Evolutionary conservation across 352 stramenopile species (phyloP).

Genomic region (Globisporangium spinosum): DNA sequence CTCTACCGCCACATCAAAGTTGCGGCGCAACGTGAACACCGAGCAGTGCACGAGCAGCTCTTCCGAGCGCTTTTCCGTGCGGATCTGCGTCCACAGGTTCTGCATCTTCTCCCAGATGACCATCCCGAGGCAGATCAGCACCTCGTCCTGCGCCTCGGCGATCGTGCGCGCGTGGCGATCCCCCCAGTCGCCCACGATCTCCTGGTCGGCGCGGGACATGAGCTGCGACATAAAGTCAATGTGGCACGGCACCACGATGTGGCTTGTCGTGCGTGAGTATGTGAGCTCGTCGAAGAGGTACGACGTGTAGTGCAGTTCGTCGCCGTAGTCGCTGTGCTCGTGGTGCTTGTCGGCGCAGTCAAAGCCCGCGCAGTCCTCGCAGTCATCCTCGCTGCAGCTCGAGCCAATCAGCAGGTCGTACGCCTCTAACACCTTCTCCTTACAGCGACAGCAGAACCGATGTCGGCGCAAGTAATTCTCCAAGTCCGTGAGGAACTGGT

Average conservation of each 20-base stretch:
- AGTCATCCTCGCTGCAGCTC: slow-evolving; percentile 84
- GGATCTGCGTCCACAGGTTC: slow-evolving; percentile 74
- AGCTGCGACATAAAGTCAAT: slow-evolving; percentile 85
- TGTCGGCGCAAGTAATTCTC: slow-evolving; percentile 82
- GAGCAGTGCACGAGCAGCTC: slow-evolving; percentile 80
- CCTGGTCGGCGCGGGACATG: slow-evolving; percentile 79
- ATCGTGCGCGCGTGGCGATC: slow-evolving; percentile 83
- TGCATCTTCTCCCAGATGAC: slow-evolving; percentile 89
- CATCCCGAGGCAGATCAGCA: slow-evolving; percentile 83
- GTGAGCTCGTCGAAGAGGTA: slow-evolving; percentile 86
- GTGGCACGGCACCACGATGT: slow-evolving; percentile 82
- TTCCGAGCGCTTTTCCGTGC: slow-evolving; percentile 70
- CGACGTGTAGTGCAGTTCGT: slow-evolving; percentile 83
- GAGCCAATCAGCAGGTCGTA: slow-evolving; percentile 85
- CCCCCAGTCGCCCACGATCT: slow-evolving; percentile 79
- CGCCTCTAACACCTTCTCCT: slow-evolving; percentile 86
- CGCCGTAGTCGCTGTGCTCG: slow-evolving; percentile 64
- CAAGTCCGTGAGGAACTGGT: slow-evolving; percentile 83
- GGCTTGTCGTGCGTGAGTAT: slow-evolving; percentile 73
- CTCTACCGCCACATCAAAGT: slow-evolving; percentile 83
- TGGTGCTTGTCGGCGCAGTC: slow-evolving; percentile 76
- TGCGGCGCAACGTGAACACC: slow-evolving; percentile 67
- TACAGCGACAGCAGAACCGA: slow-evolving; percentile 86
- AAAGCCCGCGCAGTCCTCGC: slow-evolving; percentile 77
- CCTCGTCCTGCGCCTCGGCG: slow-evolving; percentile 81